Conservation (phyloP, 2,329 filamentous ascomycete species). For the Fusarium sororula region DNA sequence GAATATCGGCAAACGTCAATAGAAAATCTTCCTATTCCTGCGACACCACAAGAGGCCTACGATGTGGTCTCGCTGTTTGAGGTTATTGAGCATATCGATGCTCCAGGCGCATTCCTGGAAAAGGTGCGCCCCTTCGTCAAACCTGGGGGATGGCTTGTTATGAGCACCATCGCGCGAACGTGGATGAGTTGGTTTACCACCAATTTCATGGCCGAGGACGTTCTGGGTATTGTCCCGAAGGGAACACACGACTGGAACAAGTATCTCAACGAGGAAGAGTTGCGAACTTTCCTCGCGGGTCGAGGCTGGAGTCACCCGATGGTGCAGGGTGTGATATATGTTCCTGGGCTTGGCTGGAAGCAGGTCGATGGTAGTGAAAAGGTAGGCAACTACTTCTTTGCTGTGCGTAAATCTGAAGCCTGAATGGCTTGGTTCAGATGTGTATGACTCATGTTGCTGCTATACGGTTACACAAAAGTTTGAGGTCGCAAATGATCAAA, state of each 20-base stretch:
- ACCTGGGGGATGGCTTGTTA: conserved; percentile 91
- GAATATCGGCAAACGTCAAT: conserved; percentile 80
- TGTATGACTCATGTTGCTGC: conserved; percentile 19
- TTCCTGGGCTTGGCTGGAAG: conserved; percentile 91
- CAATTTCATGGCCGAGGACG: conserved; percentile 88
- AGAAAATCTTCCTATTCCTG: conserved; percentile 68
- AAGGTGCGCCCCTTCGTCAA: conserved; percentile 78
- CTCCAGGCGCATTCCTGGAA: conserved; percentile 77
- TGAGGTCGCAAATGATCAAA: background rate
- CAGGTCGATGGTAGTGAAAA: conserved; percentile 82
- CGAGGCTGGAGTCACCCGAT: conserved; percentile 67
- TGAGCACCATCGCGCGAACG: conserved; percentile 91
- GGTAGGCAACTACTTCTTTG: conserved; percentile 97
- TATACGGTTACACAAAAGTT: conserved; percentile 3
- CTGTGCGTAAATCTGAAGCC: conserved; percentile 63
- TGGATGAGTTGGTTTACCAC: conserved; percentile 92
- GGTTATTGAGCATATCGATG: conserved; percentile 90
- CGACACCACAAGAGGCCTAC: conserved; percentile 59
- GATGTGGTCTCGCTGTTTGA: conserved; percentile 92
- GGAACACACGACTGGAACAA: conserved; percentile 98
- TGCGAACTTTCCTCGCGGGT: conserved; percentile 65
- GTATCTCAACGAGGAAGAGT: conserved; percentile 89
- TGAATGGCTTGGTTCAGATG: background rate
- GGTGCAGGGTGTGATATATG: conserved; percentile 86
- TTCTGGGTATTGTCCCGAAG: conserved; percentile 85